Evolutionary conservation across 441 rosid species (phyloP), one percentile per base, ranked within the genome.

Genomic region (Breynia disticha): DNA sequence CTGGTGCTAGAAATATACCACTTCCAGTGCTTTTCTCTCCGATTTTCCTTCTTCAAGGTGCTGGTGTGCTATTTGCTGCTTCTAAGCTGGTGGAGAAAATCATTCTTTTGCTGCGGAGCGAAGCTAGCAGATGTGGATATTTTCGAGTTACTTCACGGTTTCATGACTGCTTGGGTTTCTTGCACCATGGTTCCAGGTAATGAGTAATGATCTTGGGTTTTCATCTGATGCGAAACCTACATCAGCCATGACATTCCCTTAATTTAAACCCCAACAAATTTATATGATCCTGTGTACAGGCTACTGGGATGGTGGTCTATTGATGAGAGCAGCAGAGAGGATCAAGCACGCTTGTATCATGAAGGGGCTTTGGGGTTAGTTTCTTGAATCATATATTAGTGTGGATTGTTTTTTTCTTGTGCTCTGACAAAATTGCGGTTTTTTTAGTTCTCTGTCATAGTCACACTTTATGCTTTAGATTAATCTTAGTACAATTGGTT

Each of bases 221-320:
- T 41, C 46, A 46, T 51, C 28, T 37, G 47, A 54, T 17, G 54
- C 11, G 21, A 55, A 52, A 46, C 15, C 21, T 49, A 6, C 16
- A 16, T 19, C 12, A 53, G 37, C 37, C 60, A 52, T 48, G 45
- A 35, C 20, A 16, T 17, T 4, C 17, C 14, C 42, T 24, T 48
- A 0, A 46, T 61, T 22, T 19, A n/a, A 38, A 17, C 16, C 17
- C 15, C 13, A 11, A 12, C 43, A 46, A 19, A 53, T 42, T 61
- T 46, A 58, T 62, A 12, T 19, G 37, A 48, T 55, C 3, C 21
- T 67, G 38, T 53, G 56, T 61, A 37, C 76, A 93, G 98, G 79
- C 65, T 93, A 50, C 60, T 93, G 55, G 98, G 98, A 50, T 93
- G 98, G 98, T 93, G 98, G 98, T 93, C 98, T 54, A 89, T 93